Evolutionary conservation across 2,329 filamentous ascomycete species (phyloP).

Genomic region (Fusarium camptoceras): DNA sequence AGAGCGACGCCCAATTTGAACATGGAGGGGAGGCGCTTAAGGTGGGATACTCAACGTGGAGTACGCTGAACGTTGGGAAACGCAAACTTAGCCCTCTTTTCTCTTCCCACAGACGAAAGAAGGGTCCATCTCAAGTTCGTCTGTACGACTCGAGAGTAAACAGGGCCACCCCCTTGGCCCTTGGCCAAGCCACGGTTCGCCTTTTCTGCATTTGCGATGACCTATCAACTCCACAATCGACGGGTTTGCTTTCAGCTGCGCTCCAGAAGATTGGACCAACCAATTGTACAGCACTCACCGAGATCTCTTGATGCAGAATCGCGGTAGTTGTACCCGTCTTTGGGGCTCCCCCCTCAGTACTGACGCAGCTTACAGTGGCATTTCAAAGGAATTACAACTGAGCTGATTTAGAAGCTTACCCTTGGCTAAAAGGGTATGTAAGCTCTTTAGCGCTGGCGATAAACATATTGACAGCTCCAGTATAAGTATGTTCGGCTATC

Average conservation of each 20-base stretch:
- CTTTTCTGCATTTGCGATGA: constrained; percentile 17
- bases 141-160: background rate
- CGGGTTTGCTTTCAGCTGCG: background rate
- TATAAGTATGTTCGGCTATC: background rate
- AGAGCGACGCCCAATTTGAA: background rate
- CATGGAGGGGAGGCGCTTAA: background rate
- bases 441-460: background rate
- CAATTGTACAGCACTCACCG: constrained; percentile 3
- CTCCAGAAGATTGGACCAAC: constrained; percentile 18
- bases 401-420: background rate
- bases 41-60: background rate
- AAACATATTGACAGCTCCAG: background rate
- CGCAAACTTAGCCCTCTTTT: constrained; percentile 25
- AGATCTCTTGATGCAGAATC: background rate
- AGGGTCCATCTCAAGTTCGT: background rate
- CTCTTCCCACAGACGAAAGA: constrained; percentile 1
- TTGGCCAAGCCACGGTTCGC: constrained; percentile 13
- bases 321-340: background rate
- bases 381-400: background rate
- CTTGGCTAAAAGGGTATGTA: background rate
- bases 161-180: background rate
- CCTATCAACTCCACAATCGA: constrained; percentile 20
- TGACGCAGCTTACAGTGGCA: constrained; percentile 9
- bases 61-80: background rate
- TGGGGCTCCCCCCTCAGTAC: background rate